Conservation (phyloP, 768 basidiomycete species). For the Galerina marginata region DNA sequence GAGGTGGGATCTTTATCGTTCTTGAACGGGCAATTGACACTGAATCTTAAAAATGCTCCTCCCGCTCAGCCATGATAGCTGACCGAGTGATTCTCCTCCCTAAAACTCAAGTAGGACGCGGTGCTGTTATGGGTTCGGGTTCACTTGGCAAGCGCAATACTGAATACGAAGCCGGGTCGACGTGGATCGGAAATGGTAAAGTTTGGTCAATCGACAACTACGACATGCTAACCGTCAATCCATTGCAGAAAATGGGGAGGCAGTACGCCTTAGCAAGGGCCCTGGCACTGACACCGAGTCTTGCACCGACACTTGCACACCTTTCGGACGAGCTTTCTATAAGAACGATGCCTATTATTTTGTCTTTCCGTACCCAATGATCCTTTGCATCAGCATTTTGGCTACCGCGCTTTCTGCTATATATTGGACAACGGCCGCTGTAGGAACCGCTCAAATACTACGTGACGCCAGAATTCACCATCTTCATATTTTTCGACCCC, state of each 20-base stretch:
- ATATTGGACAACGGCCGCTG: slow-evolving; percentile 48
- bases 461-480: slow-evolving; percentile 37
- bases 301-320: slow-evolving; percentile 42
- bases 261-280: slow-evolving; percentile 39
- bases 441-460: slow-evolving; percentile 43
- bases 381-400: slow-evolving; percentile 42
- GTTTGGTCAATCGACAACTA: not conserved
- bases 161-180: slow-evolving; percentile 47
- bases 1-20: slow-evolving; percentile 29
- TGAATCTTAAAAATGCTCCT: not conserved
- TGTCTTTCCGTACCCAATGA: slow-evolving; percentile 43
- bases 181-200: slow-evolving; percentile 53
- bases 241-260: slow-evolving; percentile 42
- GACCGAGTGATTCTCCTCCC: slow-evolving; percentile 54
- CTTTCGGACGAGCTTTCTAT: slow-evolving; percentile 51
- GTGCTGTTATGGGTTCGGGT: slow-evolving; percentile 54
- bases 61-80: slow-evolving; percentile 49
- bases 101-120: slow-evolving; percentile 41
- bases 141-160: slow-evolving; percentile 47
- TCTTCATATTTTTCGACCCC: slow-evolving; percentile 38
- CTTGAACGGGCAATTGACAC: too few species aligned
- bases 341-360: slow-evolving; percentile 42
- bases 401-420: slow-evolving; percentile 42
- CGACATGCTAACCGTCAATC: not conserved
- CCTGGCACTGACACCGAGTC: slow-evolving; percentile 32